Evolutionary conservation across 73 alveolate genomes (phyloP), one percentile per base, ranked within the genome.

Genomic region (Vitrella brassicaformis): DNA sequence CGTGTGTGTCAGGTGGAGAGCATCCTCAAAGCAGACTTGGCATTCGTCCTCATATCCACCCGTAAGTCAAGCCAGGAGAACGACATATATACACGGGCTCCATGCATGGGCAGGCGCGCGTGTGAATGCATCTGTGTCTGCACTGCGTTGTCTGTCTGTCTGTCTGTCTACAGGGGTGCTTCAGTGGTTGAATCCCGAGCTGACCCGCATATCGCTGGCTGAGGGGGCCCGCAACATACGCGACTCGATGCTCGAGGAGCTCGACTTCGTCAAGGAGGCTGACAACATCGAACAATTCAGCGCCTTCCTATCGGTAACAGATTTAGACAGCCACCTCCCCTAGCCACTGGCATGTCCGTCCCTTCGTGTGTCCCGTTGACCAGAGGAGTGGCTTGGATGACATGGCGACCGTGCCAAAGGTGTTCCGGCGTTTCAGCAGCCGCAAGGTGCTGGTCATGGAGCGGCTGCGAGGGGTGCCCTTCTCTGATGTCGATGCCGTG

Each of bases 391-490:
- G 56, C 22, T 8, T 39, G 56, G 56, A 39, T 14, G 56, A 39
- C 4, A 39, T 39, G 22, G 56, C 56, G 22, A 39, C 14, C 22
- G 56, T 39, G 4, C 56, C 56, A 8, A 4, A 14, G 14, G 56
- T 39, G 22, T 39, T 8, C 56, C 56, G 56, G 56, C 22, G 22
- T 39, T 39, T 39, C 14, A 8, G 22, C 56, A 39, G 22, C 4
- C 22, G 14, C 22, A n/a, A 68, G 71, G 77, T 76, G 25, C 47
- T 76, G 67, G 68, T 77, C n/a, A 76, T 76, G 83, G 83, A 76
- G 32, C 45, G 69, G 22, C 68, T 76, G 29, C 0, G 31, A 27
- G 83, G 83, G 0, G 83, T 76, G 28, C 83, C 83, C 29, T 71
- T 76, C 25, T 68, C 71, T 19, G 83, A 76, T 32, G 26, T 76